Base-by-base conservation (phyloP, 371 early-diverging fungal genomes). In the Capniomyces stellatus region DNA sequence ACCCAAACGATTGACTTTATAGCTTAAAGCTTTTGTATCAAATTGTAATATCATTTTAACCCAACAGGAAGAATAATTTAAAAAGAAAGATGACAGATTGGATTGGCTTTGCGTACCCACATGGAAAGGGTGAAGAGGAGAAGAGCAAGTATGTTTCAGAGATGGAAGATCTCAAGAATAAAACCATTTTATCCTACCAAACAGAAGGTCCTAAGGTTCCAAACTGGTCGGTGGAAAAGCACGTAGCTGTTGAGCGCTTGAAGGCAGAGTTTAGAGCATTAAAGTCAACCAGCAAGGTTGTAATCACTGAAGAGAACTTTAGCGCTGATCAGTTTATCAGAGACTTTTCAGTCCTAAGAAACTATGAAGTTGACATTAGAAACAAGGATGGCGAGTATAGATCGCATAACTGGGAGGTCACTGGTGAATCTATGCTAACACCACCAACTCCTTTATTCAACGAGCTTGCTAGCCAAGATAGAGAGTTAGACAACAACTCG, bases 191-290 rank as follows among this genome's bases (percentile, higher is more conserved):
- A 41, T 10, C n/a, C 39, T 40, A 51, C 19, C 8, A 22, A 19
- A 51, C 4, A 19, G 23, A 51, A 12, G 51, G 51, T 29, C 51
- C 51, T 8, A 51, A 51, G 19, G 19, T 51, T 8, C 23, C 51
- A 51, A 40, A 30, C 19, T 51, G 51, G 51, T 10, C 51, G 12
- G 10, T 51, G 6, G 10, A 23, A 30, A 30, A 22, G 31, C 51
- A 51, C 12, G n/a, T 51, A 10, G 13, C 46, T 30, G 22, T 51
- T 12, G 51, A 51, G 8, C 6, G 21, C 10, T 12, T 46, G 21
- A 46, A 46, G 19, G 19, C 6, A 35, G 35, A 35, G 35, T 6
- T 35, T 15, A 35, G 6, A 13, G 13, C 13, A 10, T 30, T 22
- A 2, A 31, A 35, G 31, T 3, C 6, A 35, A 19, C 51, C 8